Base-by-base conservation (phyloP, 768 basidiomycete genomes). In the Mrakia gelida region DNA sequence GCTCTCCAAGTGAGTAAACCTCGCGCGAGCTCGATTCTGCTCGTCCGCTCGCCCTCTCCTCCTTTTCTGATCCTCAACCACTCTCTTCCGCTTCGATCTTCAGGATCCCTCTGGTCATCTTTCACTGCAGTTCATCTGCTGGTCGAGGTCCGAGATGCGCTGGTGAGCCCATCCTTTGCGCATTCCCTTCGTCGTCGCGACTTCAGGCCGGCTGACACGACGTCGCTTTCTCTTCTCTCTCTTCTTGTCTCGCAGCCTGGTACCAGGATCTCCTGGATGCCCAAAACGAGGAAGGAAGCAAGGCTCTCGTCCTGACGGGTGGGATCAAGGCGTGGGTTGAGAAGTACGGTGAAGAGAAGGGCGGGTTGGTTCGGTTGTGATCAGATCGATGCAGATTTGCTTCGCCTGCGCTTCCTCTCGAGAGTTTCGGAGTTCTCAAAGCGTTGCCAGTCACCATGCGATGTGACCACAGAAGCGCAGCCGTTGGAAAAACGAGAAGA, bases 71-170 rank as follows among this genome's bases (percentile, higher is more conserved):
- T 71, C 75, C 59, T 18, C 77, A 18, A 32, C 52, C 30, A n/a
- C n/a, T n/a, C 56, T 70, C 11, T 45, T 45, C 11, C 38, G 4
- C 38, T 8, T 38, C 38, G 3, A 3, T 38, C 38, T 38, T 65
- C 62, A 63, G 49, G 61, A 28, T 71, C 61, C 41, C 38, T 38
- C 61, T 61, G 68, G 80, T 81, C 74, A 75, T 81, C 56, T 80
- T 81, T 61, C 81, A 81, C 79, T 83, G 82, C 76, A 62, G 73
- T 21, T 81, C 80, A 10, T 81, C 81, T 0, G 49, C 59, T 0
- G 81, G 81, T 0, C 80, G 82, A 4, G 82, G 82, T 5, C 81
- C 80, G 0, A 76, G 82, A 9, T 76, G 72, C 49, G 82, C 82
- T 0, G 82, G 75, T 76, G 10, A 30, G 49, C 32, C 18, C 5